A percentile compares a stretch with the other conserved stretches of the same genome.
Conservation (phyloP, 495 filamentous ascomycete genomes). For the Melanomma pulvis-pyrius region DNA sequence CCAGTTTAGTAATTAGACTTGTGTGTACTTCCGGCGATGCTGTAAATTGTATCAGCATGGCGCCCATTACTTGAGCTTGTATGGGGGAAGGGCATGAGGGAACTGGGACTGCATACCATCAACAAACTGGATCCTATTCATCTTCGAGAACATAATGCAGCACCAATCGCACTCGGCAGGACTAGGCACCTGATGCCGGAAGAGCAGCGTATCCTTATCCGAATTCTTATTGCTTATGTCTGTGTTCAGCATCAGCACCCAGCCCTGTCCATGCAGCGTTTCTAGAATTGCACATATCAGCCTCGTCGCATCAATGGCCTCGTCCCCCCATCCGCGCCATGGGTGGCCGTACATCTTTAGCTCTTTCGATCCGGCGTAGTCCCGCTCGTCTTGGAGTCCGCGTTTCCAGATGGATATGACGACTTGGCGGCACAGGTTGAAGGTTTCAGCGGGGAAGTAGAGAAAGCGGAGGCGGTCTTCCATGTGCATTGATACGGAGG, state of each 20-base stretch:
- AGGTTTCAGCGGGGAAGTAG: constrained; percentile 14
- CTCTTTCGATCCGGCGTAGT: constrained; percentile 8
- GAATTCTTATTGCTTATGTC: constrained; percentile 19
- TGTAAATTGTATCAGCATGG: background rate
- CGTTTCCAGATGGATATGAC: background rate
- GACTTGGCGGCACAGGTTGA: background rate
- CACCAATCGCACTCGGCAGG: constrained; percentile 32
- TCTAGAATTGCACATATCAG: constrained; percentile 22
- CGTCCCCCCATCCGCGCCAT: background rate
- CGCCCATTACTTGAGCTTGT: too few species aligned
- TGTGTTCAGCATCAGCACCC: constrained; percentile 31
- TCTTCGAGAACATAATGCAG: constrained; percentile 20
- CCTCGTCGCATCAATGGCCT: constrained; percentile 15
- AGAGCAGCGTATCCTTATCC: constrained; percentile 35
- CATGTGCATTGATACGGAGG: constrained; percentile 16
- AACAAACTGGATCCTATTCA: constrained; percentile 25
- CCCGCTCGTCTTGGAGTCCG: constrained; percentile 10
- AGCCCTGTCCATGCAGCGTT: constrained; percentile 23
- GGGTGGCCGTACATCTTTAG: constrained; percentile 4
- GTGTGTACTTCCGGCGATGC: constrained; percentile 1
- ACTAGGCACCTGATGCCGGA: constrained; percentile 30
- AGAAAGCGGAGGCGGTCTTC: constrained; percentile 23
- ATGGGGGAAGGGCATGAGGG: background rate
- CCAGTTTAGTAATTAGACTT: background rate
- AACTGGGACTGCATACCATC: constrained; percentile 13